Evolutionary conservation across 2,329 filamentous ascomycete genomes (phyloP), one percentile per base, ranked within the genome.

Genomic region (Drechslerella stenobrocha): DNA sequence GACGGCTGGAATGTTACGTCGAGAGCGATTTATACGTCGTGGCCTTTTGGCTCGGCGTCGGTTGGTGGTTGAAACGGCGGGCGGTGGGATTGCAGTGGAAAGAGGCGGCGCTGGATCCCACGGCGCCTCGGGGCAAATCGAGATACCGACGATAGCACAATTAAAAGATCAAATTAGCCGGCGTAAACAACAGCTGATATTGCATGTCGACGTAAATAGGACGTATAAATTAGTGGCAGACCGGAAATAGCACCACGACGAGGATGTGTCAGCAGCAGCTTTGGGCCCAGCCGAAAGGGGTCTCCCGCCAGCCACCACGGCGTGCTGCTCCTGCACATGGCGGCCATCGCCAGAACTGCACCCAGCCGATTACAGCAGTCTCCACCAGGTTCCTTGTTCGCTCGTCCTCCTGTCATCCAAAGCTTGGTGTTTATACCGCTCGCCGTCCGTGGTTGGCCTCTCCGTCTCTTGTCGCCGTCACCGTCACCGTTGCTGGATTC

Each of bases 51-150:
- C 28, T 30, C 5, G 28, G 28, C 28, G 28, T 30, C n/a, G n/a
- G 28, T 30, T 5, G 28, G 5, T 30, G 28, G 28, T 5, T 11
- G 28, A 30, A 30, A 18, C 2, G 3, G 20, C 37, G 37, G 20
- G 18, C 18, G 15, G 20, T 47, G 26, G 47, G 5, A 30, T 2
- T 26, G 32, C 30, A 20, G 42, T 15, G 20, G 46, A 57, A 48
- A 52, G 60, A 48, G 53, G 53, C 53, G 55, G 59, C 28, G 28
- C 28, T 30, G 5, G 28, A 52, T 52, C 52, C 52, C 52, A 46
- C 57, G 60, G 60, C 52, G 61, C 61, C 48, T 66, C 61, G 60
- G 60, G 58, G 45, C 26, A 30, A 5, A 30, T 30, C 28, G 5
- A 30, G 11, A 30, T 5, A 30, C 11, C 28, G 5, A 30, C 5